Base-by-base conservation (phyloP, 495 filamentous ascomycete genomes). In the Bathelium albidoporum region DNA sequence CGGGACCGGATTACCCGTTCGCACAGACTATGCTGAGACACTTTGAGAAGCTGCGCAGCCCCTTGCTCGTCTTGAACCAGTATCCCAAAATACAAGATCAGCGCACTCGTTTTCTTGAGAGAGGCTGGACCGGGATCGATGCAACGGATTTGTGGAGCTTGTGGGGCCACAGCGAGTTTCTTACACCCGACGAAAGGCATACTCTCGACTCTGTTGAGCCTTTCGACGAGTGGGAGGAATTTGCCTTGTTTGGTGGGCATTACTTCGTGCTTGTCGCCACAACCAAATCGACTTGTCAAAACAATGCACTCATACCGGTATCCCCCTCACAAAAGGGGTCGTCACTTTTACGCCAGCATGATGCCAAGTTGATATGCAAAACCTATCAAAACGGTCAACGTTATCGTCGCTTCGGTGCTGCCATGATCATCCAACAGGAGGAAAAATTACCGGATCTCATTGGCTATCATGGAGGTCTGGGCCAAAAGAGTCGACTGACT, bases 171-270 rank as follows among this genome's bases (percentile, higher is more conserved):
- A 74, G 83, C 2, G 74, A 73, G 11, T 88, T 89, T 66, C 68
- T 95, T 20, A 74, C 77, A 2, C 68, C 78, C 1, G 75, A 77
- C 0, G 79, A 87, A 53, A 79, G 87, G 61, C 72, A 66, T 18
- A 68, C 70, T 28, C 73, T 96, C 26, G 87, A 95, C 63, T 69
- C 70, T 0, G 72, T 88, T 32, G 92, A 96, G 71, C 85, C 86
- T 22, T 96, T 97, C 72, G 92, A 97, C 73, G 91, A 97, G 75
- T 96, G 90, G 90, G 92, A 97, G 74, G 92, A 97, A 66, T 90
- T 96, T 71, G 89, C 88, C 14, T 76, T 96, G 3, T 97, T 94
- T 72, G 86, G 80, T 5, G 83, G 84, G 59, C 92, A 96, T 75
- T 95, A 96, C 75, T 93, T 92, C 66, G 75, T 97, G 32, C 78